Evolutionary conservation across 2,329 filamentous ascomycete genomes (phyloP).

Genomic region (Microdochium nivale): DNA sequence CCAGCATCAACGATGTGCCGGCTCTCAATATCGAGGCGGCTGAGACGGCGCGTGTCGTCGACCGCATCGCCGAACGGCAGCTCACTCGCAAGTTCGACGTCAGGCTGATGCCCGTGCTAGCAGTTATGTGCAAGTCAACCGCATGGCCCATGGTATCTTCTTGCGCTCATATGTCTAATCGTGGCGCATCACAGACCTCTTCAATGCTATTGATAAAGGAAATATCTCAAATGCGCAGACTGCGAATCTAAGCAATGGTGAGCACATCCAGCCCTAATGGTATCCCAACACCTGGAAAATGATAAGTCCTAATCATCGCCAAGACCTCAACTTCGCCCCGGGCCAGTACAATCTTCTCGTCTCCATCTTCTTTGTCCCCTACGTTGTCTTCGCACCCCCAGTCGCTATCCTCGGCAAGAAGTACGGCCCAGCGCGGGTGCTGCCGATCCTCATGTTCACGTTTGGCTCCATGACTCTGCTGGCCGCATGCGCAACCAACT

Average conservation of each 20-base stretch:
- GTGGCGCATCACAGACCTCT: slow-evolving; percentile 21
- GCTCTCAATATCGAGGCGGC: slow-evolving; percentile 7
- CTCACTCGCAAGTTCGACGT: slow-evolving; percentile 47
- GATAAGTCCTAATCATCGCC: too few relatives aligned
- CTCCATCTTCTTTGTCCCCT: slow-evolving; percentile 65
- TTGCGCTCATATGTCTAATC: neutral
- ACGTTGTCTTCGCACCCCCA: slow-evolving; percentile 60
- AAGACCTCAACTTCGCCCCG: slow-evolving; percentile 48
- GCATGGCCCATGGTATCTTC: neutral
- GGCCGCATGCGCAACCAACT: slow-evolving; percentile 46
- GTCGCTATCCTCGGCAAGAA: slow-evolving; percentile 61
- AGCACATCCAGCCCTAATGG: too few relatives aligned
- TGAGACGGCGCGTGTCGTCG: slow-evolving; percentile 21
- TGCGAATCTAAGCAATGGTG: slow-evolving; percentile 32
- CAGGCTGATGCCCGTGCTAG: slow-evolving; percentile 42
- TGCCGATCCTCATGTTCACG: slow-evolving; percentile 56
- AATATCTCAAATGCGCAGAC: slow-evolving; percentile 51
- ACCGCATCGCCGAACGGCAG: slow-evolving; percentile 35
- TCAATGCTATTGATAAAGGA: slow-evolving; percentile 39
- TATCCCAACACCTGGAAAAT: too few relatives aligned
- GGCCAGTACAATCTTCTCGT: slow-evolving; percentile 63
- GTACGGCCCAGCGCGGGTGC: slow-evolving; percentile 52
- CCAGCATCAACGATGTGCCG: neutral
- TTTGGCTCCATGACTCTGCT: slow-evolving; percentile 60
- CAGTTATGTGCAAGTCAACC: slow-evolving; percentile 31